Evolutionary conservation across 2,329 filamentous ascomycete genomes (phyloP), one percentile per base, ranked within the genome.

Genomic region (Colletotrichum tabaci): DNA sequence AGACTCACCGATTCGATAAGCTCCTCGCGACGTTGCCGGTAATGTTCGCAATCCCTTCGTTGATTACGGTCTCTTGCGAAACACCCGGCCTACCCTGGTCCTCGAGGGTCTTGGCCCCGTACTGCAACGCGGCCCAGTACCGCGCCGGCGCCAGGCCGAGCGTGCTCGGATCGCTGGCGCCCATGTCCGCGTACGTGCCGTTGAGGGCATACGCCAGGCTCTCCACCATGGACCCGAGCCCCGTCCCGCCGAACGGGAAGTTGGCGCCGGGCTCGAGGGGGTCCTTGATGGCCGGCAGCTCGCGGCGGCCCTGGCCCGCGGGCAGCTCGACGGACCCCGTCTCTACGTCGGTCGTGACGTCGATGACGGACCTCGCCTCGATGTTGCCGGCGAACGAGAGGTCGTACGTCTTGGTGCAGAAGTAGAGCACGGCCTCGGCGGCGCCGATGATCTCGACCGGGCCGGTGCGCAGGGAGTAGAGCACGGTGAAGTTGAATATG

Each of bases 351-450:
- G 63, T 26, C 7, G 58, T 57, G 2, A 66, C 35, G 0, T 67
- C 57, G 16, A 56, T 13, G 47, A 52, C 16, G 10, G 47, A 26
- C 55, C 73, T 30, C 60, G 60, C n/a, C 23, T 21, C 50, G 3
- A 68, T n/a, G 21, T 64, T 68, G 26, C 40, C 47, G 10, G 23
- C 18, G 2, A 74, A 61, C 1, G 60, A 64, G 15, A 74, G 56
- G 7, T 67, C 58, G 16, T 73, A 73, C 2, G 66, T 71, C 18
- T 70, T 58, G 10, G 74, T 67, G 60, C 74, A 74, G 21, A 74
- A 63, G n/a, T 74, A 71, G 21, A 67, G 66, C 7, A 75, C 58
- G 0, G 72, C 26, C 49, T 75, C 74, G 4, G 57, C 52, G 8
- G 74, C 74, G 13, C 67, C 63, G 21, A 66, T 16, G 7, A 13